Evolutionary conservation across 192 early-diverging fungal genomes (phyloP).

Genomic region (Spinellus fusiger): DNA sequence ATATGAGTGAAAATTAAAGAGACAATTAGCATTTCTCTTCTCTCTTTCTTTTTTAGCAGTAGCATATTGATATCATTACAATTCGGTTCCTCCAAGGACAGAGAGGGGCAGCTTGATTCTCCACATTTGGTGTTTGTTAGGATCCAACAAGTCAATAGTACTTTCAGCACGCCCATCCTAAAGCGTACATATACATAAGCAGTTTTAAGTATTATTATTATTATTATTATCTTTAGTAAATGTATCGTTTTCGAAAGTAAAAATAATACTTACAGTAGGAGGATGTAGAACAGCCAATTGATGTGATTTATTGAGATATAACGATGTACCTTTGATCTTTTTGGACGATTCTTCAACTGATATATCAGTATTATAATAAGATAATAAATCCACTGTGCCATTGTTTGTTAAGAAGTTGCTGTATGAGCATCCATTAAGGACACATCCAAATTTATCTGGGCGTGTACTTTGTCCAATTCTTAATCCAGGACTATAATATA

Average conservation of each 20-base stretch:
- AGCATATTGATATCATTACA: background rate
- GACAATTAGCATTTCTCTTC: background rate
- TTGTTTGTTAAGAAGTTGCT: background rate
- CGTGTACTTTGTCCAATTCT: background rate
- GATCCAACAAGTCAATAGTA: slow-evolving; percentile 47
- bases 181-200: background rate
- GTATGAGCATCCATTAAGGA: slow-evolving; percentile 10
- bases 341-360: background rate
- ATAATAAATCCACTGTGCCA: background rate
- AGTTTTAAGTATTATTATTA: background rate
- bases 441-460: background rate
- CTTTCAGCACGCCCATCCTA: slow-evolving; percentile 53
- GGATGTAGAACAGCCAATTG: slow-evolving; percentile 40
- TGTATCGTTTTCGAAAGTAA: too few relatives aligned
- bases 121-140: slow-evolving; percentile 42
- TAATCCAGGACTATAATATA: background rate
- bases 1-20: background rate
- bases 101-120: slow-evolving; percentile 45
- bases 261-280: slow-evolving; percentile 1
- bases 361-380: slow-evolving; percentile 3
- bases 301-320: slow-evolving; percentile 35
- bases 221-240: too few relatives aligned
- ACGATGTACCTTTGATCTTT: slow-evolving; percentile 38
- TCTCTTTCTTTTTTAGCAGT: background rate
- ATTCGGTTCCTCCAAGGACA: slow-evolving; percentile 24